phyloP scores from a whole-genome alignment of 2,329 filamentous ascomycete genomes.

The Pseudocercospora pini-densiflorae region DNA sequence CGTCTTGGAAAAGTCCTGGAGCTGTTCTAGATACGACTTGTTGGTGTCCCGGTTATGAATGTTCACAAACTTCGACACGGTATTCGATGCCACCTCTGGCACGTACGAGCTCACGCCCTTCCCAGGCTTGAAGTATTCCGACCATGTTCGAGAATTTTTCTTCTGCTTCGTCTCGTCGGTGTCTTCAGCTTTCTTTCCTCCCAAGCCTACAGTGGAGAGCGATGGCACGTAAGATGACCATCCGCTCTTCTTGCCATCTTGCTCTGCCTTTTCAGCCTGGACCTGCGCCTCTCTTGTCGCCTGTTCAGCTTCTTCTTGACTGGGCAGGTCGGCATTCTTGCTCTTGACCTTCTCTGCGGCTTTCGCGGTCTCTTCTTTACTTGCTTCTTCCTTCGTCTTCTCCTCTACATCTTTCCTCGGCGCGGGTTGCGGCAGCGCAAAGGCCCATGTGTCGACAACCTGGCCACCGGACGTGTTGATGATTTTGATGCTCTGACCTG shows the following conservation, averaged over 20 bases:
- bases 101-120: conserved; percentile 55
- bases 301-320: conserved; percentile 42
- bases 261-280: conserved; percentile 26
- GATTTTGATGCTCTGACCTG: conserved; percentile 54
- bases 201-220: conserved; percentile 23
- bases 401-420: conserved; percentile 29
- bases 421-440: conserved; percentile 52
- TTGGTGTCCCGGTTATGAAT: conserved; percentile 52
- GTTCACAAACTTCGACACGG: conserved; percentile 50
- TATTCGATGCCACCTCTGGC: conserved; percentile 46
- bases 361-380: conserved; percentile 28
- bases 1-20: conserved; percentile 56
- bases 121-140: conserved; percentile 53
- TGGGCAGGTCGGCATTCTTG: conserved; percentile 36
- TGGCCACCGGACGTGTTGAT: conserved; percentile 57
- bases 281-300: conserved; percentile 31
- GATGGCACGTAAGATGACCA: conserved; percentile 41
- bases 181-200: conserved; percentile 32
- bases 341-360: conserved; percentile 34
- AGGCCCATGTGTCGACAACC: conserved; percentile 56
- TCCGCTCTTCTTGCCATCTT: conserved; percentile 33
- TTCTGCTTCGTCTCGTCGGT: conserved; percentile 38
- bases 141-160: conserved; percentile 49
- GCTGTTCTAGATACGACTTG: conserved; percentile 55
- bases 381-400: conserved; percentile 26